Base-by-base conservation (phyloP, 768 basidiomycete genomes). In the Botryobasidium botryosum region DNA sequence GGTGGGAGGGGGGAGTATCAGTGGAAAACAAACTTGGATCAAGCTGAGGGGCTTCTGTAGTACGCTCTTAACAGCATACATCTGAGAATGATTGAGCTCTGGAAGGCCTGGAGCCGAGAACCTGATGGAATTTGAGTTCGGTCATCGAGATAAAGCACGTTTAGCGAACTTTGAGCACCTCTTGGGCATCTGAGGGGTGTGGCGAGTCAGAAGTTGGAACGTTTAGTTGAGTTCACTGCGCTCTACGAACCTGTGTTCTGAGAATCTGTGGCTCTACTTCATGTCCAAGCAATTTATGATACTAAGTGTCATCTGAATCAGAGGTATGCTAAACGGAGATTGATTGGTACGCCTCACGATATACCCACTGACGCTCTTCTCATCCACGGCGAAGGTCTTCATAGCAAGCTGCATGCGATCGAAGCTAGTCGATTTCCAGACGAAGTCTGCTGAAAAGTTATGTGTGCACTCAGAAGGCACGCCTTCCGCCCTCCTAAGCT, bases 391-490 rank as follows among this genome's bases (percentile, higher is more conserved):
- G 58, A 99, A 99, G 1, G 91, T 97, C 71, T 96, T 97, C 92
- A 99, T 97, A 0, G 94, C 92, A 27, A 88, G 71, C 59, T 99
- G 94, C 94, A 99, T 99, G 40, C 94, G 72, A 60, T 99, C 94
- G 56, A 99, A 99, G 61, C 92, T 97, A 1, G 94, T 99, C 4
- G 90, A 91, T 63, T 99, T 99, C 94, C 94, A 99, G 4, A 99
- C 92, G 56, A 97, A 99, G 60, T 99, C 94, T n/a, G 81, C 94
- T 0, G 85, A 79, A 56, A 94, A 97, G 53, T 86, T 85, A 57
- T 91, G 87, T 0, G 87, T 88, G 62, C 87, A 75, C 26, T 97
- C 92, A 15, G 79, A 75, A 4, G 94, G 94, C 5, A 92, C 90
- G 13, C 87, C 87, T 52, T 97, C 92, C 1, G 84, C 77, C 38